A percentile compares a stretch with the other conserved stretches of the same genome.
phyloP scores from a whole-genome alignment of 2,329 filamentous ascomycete genomes.

The Colletotrichum sp. region DNA sequence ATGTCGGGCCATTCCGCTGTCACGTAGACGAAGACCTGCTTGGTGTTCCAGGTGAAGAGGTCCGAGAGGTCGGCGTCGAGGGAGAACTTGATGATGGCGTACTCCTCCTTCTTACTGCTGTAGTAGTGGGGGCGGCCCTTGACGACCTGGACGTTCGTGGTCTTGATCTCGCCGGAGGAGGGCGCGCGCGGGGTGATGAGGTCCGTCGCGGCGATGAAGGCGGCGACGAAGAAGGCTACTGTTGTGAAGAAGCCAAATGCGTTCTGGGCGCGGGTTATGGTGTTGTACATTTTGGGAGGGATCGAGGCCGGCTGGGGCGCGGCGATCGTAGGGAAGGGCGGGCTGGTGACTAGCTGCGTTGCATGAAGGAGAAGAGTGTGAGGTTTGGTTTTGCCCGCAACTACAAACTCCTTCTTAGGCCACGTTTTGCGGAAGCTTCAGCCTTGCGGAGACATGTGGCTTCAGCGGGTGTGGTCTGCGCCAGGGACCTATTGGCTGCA shows the following conservation, averaged over 20 bases:
- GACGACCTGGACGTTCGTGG: conserved; percentile 85
- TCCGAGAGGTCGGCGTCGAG: conserved; percentile 88
- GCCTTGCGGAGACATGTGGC: conserved; percentile 3
- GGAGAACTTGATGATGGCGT: conserved; percentile 92
- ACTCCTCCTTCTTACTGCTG: conserved; percentile 90
- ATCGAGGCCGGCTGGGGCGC: neutral
- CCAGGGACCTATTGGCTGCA: neutral
- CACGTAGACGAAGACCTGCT: conserved; percentile 96
- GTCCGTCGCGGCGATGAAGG: conserved; percentile 81
- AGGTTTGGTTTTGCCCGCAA: neutral
- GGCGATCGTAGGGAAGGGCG: neutral
- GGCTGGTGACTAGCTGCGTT: neutral
- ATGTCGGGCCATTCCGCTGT: conserved; percentile 73
- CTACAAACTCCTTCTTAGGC: neutral
- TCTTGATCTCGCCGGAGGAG: conserved; percentile 61
- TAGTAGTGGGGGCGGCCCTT: conserved; percentile 97
- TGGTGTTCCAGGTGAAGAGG: conserved; percentile 99
- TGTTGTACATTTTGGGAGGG: conserved; percentile 78
- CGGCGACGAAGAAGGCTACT: conserved; percentile 81
- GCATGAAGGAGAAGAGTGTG: neutral
- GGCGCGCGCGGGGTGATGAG: conserved; percentile 74
- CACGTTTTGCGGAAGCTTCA: conserved; percentile 19
- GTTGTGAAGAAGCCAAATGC: conserved; percentile 99
- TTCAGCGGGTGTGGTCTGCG: neutral
- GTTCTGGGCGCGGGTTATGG: conserved; percentile 84